These are phyloP conservation scores for Papiliotrema fonsecae DNA, from an alignment of 1,284 basidiomycete genomes.

Conservation along the genomic window DNA sequence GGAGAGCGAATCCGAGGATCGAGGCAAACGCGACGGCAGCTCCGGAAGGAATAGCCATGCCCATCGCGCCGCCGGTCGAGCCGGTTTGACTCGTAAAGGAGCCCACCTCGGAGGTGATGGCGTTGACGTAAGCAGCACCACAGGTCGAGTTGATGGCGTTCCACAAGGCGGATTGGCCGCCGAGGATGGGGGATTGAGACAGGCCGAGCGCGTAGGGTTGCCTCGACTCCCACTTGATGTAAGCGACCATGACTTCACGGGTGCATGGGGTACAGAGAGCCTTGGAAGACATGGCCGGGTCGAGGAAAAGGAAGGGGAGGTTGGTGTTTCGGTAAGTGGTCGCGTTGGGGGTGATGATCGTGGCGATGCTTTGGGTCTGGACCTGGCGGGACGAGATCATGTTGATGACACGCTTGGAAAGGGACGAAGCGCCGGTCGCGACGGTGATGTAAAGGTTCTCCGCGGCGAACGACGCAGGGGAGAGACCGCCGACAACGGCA, in stretches of 20 bases:
- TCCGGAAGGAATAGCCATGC: not conserved
- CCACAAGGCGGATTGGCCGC: conserved; percentile 64
- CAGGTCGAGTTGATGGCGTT: conserved; percentile 54
- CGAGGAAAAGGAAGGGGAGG: conserved; percentile 74
- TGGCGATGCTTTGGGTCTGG: conserved; percentile 19
- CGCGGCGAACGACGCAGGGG: conserved; percentile 34
- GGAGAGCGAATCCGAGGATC: conserved; percentile 1
- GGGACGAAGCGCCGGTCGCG: conserved; percentile 15
- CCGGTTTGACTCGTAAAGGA: conserved; percentile 19
- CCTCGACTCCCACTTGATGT: conserved; percentile 67
- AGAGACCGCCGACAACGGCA: conserved; percentile 13
- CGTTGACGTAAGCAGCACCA: conserved; percentile 42
- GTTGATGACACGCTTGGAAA: conserved; percentile 28
- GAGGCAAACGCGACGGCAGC: conserved; percentile 1
- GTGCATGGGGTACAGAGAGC: conserved; percentile 76
- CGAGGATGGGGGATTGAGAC: conserved; percentile 59
- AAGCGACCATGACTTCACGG: conserved; percentile 64
- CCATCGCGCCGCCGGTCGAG: conserved; percentile 11
- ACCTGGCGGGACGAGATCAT: conserved; percentile 25
- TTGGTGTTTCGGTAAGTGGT: conserved; percentile 61
- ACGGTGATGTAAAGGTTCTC: conserved; percentile 39
- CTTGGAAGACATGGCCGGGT: conserved; percentile 52
- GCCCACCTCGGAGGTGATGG: conserved; percentile 42
- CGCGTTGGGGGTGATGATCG: conserved; percentile 58
- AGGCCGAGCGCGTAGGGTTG: conserved; percentile 71